Percentiles rank a stretch among this genome's conserved stretches.
These are phyloP conservation scores for Kitagawia praeruptora DNA, from an alignment of 129 eudicot genomes.

Conservation along the genomic window DNA sequence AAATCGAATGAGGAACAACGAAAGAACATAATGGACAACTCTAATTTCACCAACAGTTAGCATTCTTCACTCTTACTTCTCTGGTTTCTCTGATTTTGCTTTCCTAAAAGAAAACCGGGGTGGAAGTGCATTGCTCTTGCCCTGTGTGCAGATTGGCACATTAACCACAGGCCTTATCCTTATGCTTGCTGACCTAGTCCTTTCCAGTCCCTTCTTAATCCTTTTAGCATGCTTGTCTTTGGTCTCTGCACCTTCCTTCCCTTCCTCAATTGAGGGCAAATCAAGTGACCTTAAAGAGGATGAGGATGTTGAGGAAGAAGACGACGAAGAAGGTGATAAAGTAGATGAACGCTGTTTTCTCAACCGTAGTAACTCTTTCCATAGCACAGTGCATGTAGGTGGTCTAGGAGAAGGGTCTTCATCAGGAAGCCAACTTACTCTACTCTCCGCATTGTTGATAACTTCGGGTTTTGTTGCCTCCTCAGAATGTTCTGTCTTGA, in stretches of 20 bases:
- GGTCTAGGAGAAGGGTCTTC: constrained; percentile 98
- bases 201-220: constrained; percentile 61
- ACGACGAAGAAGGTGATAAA: constrained; percentile 39
- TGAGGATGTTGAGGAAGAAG: constrained; percentile 50
- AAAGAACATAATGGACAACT: constrained; percentile 4
- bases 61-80: constrained; percentile 27
- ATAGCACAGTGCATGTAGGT: constrained; percentile 82
- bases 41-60: constrained; percentile 11
- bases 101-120: constrained; percentile 65
- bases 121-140: constrained; percentile 50
- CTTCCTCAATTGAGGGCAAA: constrained; percentile 26
- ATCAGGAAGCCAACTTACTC: constrained; percentile 63
- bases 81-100: constrained; percentile 44
- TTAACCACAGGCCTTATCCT: constrained; percentile 74
- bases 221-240: constrained; percentile 48
- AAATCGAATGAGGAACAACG: constrained; percentile 19
- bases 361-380: constrained; percentile 76
- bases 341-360: constrained; percentile 56
- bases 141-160: constrained; percentile 55
- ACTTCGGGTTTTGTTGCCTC: constrained; percentile 14
- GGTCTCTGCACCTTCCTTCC: constrained; percentile 28
- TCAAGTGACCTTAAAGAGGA: constrained; percentile 33
- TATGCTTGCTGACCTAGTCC: constrained; percentile 63
- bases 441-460: constrained; percentile 15
- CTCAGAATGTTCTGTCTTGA: constrained; percentile 32